These are phyloP conservation scores for Trichosporon inkin DNA, from an alignment of 1,284 basidiomycete genomes.

Conservation along the genomic window DNA sequence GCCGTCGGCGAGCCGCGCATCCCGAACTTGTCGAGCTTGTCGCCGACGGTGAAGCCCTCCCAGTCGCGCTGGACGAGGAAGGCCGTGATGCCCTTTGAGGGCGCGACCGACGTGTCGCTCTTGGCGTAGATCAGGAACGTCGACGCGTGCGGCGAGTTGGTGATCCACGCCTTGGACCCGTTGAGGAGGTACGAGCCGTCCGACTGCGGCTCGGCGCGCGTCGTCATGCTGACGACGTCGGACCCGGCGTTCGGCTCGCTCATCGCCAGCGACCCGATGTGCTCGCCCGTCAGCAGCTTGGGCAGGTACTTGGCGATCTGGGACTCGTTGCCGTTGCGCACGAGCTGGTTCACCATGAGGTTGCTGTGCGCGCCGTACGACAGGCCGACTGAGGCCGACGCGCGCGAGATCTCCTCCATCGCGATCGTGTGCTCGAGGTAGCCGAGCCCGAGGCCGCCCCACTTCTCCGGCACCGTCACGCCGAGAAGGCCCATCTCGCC, in stretches of 20 bases:
- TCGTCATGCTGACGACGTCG: constrained; percentile 86
- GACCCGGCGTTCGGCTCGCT: constrained; percentile 85
- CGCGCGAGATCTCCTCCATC: constrained; percentile 83
- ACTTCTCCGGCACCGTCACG: constrained; percentile 73
- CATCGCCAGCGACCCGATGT: constrained; percentile 90
- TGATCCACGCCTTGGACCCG: constrained; percentile 96
- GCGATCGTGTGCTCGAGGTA: constrained; percentile 86
- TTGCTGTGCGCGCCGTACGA: constrained; percentile 94
- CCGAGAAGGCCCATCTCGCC: constrained; percentile 72
- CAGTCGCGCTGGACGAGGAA: constrained; percentile 82
- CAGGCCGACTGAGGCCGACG: constrained; percentile 83
- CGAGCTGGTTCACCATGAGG: constrained; percentile 66
- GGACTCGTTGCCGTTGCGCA: constrained; percentile 69
- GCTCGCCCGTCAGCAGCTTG: constrained; percentile 71
- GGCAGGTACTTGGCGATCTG: constrained; percentile 87
- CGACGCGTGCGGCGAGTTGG: constrained; percentile 84
- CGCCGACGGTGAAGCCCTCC: constrained; percentile 80
- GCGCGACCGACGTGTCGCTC: constrained; percentile 65
- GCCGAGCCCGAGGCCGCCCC: constrained; percentile 71
- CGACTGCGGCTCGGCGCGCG: constrained; percentile 68
- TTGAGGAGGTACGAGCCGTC: constrained; percentile 72
- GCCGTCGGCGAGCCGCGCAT: constrained; percentile 95
- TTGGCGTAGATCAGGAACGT: constrained; percentile 93
- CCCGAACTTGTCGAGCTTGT: constrained; percentile 90
- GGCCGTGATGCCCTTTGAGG: constrained; percentile 80